Evolutionary conservation across 176 grass and related monocot species (phyloP).

Genomic region (Otatea glauca): DNA sequence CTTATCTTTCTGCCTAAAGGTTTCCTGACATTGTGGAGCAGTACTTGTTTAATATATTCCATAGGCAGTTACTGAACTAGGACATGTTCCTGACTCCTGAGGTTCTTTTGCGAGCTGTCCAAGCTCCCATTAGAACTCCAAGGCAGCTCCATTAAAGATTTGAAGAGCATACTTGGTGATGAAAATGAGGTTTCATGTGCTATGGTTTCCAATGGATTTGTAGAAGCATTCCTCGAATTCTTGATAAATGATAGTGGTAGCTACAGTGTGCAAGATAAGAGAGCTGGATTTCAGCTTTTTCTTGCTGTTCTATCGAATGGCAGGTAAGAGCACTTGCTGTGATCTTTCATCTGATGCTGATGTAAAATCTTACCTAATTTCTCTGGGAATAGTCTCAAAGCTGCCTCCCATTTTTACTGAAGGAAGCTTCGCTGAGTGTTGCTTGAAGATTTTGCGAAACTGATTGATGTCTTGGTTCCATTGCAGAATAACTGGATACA

Average conservation of each 20-base stretch:
- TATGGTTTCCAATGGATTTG: slow-evolving; percentile 83
- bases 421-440: slow-evolving; percentile 62
- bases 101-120: slow-evolving; percentile 67
- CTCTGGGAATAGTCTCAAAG: slow-evolving; percentile 69
- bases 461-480: slow-evolving; percentile 61
- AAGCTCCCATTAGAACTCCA: slow-evolving; percentile 70
- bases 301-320: slow-evolving; percentile 62
- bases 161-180: slow-evolving; percentile 65
- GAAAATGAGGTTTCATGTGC: slow-evolving; percentile 62
- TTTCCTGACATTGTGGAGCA: too few species aligned
- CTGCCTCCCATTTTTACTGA: slow-evolving; percentile 63
- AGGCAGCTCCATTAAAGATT: slow-evolving; percentile 66
- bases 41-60: too few species aligned
- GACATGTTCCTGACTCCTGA: slow-evolving; percentile 83
- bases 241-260: slow-evolving; percentile 58
- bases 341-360: slow-evolving; percentile 59
- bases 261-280: slow-evolving; percentile 55
- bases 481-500: slow-evolving; percentile 74
- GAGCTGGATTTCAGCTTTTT: slow-evolving; percentile 67
- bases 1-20: too few species aligned
- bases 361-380: slow-evolving; percentile 59
- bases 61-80: too few species aligned
- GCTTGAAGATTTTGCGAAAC: slow-evolving; percentile 68
- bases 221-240: slow-evolving; percentile 73
- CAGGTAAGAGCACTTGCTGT: slow-evolving; percentile 65